Base-by-base conservation (phyloP, 164 flowering plant genomes). In the Sedum album region DNA sequence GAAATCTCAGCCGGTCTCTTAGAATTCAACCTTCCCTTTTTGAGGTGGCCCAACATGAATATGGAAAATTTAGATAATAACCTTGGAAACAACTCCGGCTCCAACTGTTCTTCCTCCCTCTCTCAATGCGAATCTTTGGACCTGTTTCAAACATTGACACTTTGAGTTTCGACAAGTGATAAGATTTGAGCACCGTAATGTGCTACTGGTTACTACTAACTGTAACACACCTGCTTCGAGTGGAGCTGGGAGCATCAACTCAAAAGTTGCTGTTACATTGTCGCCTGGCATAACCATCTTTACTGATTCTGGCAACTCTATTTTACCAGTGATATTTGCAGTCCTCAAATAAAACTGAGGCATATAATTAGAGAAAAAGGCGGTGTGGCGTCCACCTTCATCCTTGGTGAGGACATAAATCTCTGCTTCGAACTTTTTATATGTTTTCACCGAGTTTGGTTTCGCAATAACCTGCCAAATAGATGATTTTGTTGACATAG, bases 61-160 rank as follows among this genome's bases (percentile, higher is more conserved):
- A 55, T 10, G 17, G 0, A 18, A 15, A 55, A 11, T n/a, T 55
- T 13, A 55, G 17, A 31, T 55, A 26, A 55, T 55, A 55, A 55
- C 61, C 61, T 55, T 55, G 25, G 61, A 55, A 69, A 84, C 84
- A 62, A 86, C 86, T 53, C 88, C 88, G 18, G 88, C 90, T 42
- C 90, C 90, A 71, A 86, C 86, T 23, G 90, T 86, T 82, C 80
- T 84, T 42, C 90, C 90, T 44, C 90, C 90, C 77, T 86, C 90
- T 66, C 90, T 77, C 68, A 86, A 82, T 66, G 90, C 90, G 73
- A 86, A 86, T 68, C 88, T 76, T 26, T 55, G 61, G n/a, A 55
- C 61, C 61, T 55, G 61, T 55, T 55, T 11, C 31, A 55, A 10
- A 17, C 17, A 26, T 55, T 28, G 11, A 8, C 11, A 13, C 10